A percentile compares a stretch with the other conserved stretches of the same genome.
phyloP scores from a whole-genome alignment of 2,329 filamentous ascomycete species.

The Emericellopsis atlantica region DNA sequence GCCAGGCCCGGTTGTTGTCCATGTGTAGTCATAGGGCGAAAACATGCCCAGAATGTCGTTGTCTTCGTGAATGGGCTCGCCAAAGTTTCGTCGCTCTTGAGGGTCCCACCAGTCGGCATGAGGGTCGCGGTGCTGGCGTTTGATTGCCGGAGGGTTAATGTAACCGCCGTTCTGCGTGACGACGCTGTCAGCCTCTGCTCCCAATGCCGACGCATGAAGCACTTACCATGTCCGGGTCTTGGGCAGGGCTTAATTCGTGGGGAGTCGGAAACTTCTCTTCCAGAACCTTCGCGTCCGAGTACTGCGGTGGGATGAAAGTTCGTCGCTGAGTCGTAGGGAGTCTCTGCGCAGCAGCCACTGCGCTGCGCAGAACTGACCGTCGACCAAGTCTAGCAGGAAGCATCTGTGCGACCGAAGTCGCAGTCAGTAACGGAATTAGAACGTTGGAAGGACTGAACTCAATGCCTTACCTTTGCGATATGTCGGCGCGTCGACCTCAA shows the following conservation, averaged over 20 bases:
- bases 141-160: constrained; percentile 65
- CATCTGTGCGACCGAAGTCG: constrained; percentile 32
- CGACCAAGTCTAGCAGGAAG: constrained; percentile 46
- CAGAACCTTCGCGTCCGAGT: constrained; percentile 30
- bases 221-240: constrained; percentile 56
- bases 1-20: constrained; percentile 59
- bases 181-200: constrained; percentile 9
- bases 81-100: constrained; percentile 93
- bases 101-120: constrained; percentile 94
- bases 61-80: constrained; percentile 93
- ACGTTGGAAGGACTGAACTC: background rate
- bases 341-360: constrained; percentile 31
- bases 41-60: constrained; percentile 88
- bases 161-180: constrained; percentile 67
- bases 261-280: constrained; percentile 41
- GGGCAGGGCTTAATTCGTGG: constrained; percentile 37
- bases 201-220: background rate
- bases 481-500: no score
- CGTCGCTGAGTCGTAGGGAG: constrained; percentile 43
- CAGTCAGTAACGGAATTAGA: background rate
- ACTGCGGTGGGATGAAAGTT: constrained; percentile 38
- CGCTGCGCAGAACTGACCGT: constrained; percentile 29
- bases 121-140: constrained; percentile 87
- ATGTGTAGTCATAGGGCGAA: constrained; percentile 79
- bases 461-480: no score